Percentiles rank a stretch among this genome's conserved stretches.
Conservation (phyloP, 1,284 basidiomycete genomes). For the Cystobasidium pallidum region DNA sequence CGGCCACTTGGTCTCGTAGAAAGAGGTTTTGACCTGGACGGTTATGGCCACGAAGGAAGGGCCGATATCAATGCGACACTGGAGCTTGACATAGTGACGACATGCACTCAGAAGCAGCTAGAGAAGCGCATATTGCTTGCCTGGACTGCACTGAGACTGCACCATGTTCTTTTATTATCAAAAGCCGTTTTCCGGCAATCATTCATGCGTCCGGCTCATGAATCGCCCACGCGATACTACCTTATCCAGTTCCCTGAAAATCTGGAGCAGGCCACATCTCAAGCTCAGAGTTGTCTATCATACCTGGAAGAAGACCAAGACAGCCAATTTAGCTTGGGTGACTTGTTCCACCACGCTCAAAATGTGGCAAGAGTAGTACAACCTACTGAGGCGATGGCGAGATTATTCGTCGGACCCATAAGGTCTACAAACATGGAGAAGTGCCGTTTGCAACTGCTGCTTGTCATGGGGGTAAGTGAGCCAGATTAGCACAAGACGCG, state of each 20-base stretch:
- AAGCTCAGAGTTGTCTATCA: background rate
- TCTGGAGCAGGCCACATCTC: constrained; percentile 2
- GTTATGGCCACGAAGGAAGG: constrained; percentile 23
- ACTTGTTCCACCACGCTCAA: constrained; percentile 32
- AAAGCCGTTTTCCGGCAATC: constrained; percentile 14
- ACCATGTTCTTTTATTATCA: constrained; percentile 33
- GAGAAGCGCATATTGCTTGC: constrained; percentile 24
- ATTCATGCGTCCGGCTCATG: constrained; percentile 20
- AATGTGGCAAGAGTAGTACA: constrained; percentile 34
- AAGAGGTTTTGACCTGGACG: constrained; percentile 38
- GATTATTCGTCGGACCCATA: constrained; percentile 27
- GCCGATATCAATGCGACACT: constrained; percentile 38
- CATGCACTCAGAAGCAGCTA: constrained; percentile 11
- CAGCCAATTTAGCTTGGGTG: background rate
- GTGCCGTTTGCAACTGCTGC: constrained; percentile 1
- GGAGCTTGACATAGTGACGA: background rate
- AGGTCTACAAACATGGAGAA: too few relatives aligned
- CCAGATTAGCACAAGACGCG: background rate
- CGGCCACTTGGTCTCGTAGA: constrained; percentile 35
- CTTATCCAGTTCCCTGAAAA: background rate
- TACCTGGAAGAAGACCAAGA: background rate
- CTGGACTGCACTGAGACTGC: constrained; percentile 23
- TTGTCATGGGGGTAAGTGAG: constrained; percentile 30
- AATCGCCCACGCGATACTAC: constrained; percentile 13
- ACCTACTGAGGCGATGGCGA: constrained; percentile 21